Conservation (phyloP, 2,329 filamentous ascomycete genomes). For the Fusarium camptoceras region DNA sequence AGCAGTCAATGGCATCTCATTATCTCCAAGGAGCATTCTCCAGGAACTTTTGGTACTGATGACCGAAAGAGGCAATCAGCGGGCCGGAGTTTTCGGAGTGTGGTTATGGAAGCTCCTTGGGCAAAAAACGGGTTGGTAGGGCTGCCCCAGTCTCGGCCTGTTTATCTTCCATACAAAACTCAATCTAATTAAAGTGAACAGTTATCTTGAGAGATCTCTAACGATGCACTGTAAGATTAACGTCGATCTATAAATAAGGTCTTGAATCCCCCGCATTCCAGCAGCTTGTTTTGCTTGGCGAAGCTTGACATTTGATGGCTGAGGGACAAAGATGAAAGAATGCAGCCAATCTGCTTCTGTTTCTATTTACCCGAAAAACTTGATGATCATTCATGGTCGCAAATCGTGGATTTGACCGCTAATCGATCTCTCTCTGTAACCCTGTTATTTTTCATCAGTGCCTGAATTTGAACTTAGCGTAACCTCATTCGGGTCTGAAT, state of each 20-base stretch:
- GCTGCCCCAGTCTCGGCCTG: background rate
- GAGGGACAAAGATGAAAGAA: background rate
- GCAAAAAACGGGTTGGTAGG: background rate
- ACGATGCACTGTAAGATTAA: background rate
- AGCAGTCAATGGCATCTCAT: background rate
- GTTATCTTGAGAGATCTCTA: background rate
- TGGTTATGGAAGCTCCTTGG: background rate
- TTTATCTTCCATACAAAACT: background rate
- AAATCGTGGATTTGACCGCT: conserved; percentile 12
- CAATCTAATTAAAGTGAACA: background rate
- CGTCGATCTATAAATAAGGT: background rate
- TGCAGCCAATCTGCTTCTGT: background rate
- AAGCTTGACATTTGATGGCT: conserved; percentile 11
- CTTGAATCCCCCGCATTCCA: background rate
- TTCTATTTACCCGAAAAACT: background rate
- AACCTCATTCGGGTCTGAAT: conserved; percentile 14
- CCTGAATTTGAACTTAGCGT: conserved; percentile 13
- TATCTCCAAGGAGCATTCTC: conserved; percentile 26
- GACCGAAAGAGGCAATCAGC: conserved; percentile 14
- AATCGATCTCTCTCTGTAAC: conserved; percentile 3
- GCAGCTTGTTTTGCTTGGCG: background rate
- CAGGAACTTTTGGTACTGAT: conserved; percentile 14
- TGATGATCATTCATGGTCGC: conserved; percentile 6
- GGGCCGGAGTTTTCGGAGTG: conserved; percentile 31
- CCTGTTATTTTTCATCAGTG: conserved; percentile 17